Base-by-base conservation (phyloP, 1,139 yeast genomes). In the Candida sanyaensis region DNA sequence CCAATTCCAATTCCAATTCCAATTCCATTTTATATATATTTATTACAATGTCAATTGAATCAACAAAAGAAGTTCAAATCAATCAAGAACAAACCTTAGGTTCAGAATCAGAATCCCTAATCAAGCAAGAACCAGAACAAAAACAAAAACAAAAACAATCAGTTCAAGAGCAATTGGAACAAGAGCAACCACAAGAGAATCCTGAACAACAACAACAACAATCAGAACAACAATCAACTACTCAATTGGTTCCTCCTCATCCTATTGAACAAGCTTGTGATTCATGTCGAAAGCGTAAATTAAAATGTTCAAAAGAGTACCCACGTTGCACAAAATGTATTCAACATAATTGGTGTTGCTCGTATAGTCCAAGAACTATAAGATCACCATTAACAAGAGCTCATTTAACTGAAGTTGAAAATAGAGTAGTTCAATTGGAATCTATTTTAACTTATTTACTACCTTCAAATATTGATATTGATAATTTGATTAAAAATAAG, bases 381-480 rank as follows among this genome's bases (percentile, higher is more conserved):
- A 71, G 96, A 50, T 83, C 92, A 6, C 96, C 96, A 0, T 70
- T 89, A 51, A 89, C 96, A 0, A 73, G 97, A 56, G 90, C 87
- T 17, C 87, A 86, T 68, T 71, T 89, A 54, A 88, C 96, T 9
- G 80, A 80, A 47, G 91, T 89, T 38, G 96, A 89, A 64, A 79
- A 75, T 50, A 71, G 84, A 51, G 84, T 84, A 12, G 68, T 73
- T 45, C 74, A 70, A 37, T 68, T 88, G 54, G 88, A 86, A 57
- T 65, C 67, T 31, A 60, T 88, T 38, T 59, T 89, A 24, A 64
- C 69, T 41, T 73, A 55, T 52, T 61, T 75, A 43, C 58, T 75
- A 48, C 75, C 78, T 4, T 52, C 53, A 21, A 49, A 52, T 12
- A 36, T 28, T n/a, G 53, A 55, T 32, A 59, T 63, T 45, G 55